Evolutionary conservation across 2,329 filamentous ascomycete genomes (phyloP), one percentile per base, ranked within the genome.

Genomic region (Cytospora piceicola): DNA sequence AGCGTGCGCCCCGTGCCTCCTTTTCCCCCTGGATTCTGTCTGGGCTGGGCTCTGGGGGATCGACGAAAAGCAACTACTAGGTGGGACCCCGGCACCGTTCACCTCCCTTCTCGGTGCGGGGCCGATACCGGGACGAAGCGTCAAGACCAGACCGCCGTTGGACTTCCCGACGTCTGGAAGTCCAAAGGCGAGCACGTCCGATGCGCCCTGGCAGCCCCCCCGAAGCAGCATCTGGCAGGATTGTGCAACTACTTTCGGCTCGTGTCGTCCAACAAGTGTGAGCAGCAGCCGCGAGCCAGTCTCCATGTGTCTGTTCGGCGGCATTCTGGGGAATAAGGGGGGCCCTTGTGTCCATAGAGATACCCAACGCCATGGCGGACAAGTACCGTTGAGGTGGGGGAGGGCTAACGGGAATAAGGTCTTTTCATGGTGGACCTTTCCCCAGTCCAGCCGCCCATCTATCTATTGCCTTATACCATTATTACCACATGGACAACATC

Each of bases 321-420:
- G 58, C 42, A 53, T 7, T 58, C 52, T 49, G 52, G 46, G 46
- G 14, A 34, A 34, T 32, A 39, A 61, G 63, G 62, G 54, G 59
- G 46, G 4, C 58, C 52, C 61, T 55, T 29, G 53, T 24, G 42
- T 42, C 61, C 53, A 51, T 58, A 32, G 60, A 34, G 58, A 61
- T 65, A n/a, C n/a, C n/a, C n/a, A 61, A 64, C 39, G 63, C 56
- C 63, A 34, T 30, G n/a, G 58, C 66, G 66, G 66, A 67, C 63
- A 58, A 65, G 61, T 63, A 32, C 66, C 66, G 66, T 63, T 46
- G 64, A 46, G n/a, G n/a, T 56, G 62, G 58, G 66, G 36, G 66
- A 60, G 46, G 46, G 63, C 56, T 65, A 63, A 63, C 66, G 66
- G 66, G 55, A 65, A 67, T 63, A 67, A 59, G 59, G 63, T 34